A percentile compares a stretch with the other conserved stretches of the same genome.
These are phyloP conservation scores for Vitis hybrid DNA, from an alignment of 177 flowering plant genomes.

Conservation along the genomic window DNA sequence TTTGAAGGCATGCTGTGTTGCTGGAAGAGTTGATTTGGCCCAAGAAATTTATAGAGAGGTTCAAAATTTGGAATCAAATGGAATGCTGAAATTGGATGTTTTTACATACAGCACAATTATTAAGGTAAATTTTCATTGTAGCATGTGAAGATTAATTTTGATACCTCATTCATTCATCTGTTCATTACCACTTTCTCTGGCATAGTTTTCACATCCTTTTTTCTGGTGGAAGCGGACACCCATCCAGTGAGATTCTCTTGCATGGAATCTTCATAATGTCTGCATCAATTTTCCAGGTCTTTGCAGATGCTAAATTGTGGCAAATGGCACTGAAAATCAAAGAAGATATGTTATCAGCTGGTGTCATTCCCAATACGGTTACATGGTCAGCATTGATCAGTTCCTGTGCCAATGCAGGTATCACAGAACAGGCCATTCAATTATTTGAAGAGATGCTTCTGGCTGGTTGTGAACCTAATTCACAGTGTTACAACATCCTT, in stretches of 20 bases:
- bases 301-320: conserved; percentile 93
- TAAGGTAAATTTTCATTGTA: conserved; percentile 46
- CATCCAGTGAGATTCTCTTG: background rate
- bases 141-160: background rate
- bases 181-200: background rate
- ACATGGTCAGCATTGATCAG: conserved; percentile 90
- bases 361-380: conserved; percentile 67
- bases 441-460: conserved; percentile 79
- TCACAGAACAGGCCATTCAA: conserved; percentile 69
- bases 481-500: conserved; percentile 79
- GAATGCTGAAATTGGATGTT: conserved; percentile 66
- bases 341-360: conserved; percentile 79
- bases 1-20: conserved; percentile 77
- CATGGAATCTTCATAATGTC: conserved; percentile 2
- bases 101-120: conserved; percentile 88
- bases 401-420: conserved; percentile 88
- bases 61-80: conserved; percentile 50
- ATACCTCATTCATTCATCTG: conserved; percentile 8
- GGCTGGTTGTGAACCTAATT: conserved; percentile 75
- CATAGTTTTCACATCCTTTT: conserved; percentile 5
- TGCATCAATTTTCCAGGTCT: conserved; percentile 46
- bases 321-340: conserved; percentile 76
- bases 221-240: background rate
- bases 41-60: conserved; percentile 67
- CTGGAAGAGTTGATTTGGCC: conserved; percentile 82